These are phyloP conservation scores for Striga asiatica DNA, from an alignment of 257 asterid genomes.

Conservation along the genomic window DNA sequence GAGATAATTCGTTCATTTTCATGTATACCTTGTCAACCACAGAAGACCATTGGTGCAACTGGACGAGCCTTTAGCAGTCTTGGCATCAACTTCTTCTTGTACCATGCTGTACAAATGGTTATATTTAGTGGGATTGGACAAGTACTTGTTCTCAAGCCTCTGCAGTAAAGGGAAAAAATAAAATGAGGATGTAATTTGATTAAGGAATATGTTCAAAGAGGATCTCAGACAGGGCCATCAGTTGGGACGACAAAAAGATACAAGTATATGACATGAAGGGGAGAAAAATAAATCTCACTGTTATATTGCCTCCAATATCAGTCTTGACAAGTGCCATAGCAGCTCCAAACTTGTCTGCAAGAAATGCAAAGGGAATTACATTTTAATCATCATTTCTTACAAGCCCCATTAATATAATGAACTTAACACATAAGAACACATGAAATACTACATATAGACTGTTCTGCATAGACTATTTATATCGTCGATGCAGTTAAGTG, in stretches of 20 bases:
- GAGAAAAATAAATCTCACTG: slow-evolving; percentile 32
- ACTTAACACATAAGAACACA: neutral
- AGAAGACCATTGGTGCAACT: slow-evolving; percentile 97
- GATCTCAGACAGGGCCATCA: neutral
- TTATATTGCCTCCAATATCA: slow-evolving; percentile 86
- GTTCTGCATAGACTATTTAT: neutral
- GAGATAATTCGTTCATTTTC: neutral
- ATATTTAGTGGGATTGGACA: slow-evolving; percentile 58
- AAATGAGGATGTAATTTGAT: slow-evolving; percentile 6
- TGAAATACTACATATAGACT: neutral
- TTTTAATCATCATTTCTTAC: slow-evolving; percentile 4
- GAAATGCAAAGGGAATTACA: neutral
- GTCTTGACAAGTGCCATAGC: slow-evolving; percentile 90
- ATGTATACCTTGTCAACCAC: slow-evolving; percentile 86
- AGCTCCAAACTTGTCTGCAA: slow-evolving; percentile 87
- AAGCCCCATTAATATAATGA: neutral
- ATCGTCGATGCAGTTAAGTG: too few species aligned
- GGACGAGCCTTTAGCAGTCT: slow-evolving; percentile 86
- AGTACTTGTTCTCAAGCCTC: slow-evolving; percentile 89
- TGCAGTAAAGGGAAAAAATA: slow-evolving; percentile 16
- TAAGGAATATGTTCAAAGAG: slow-evolving; percentile 1
- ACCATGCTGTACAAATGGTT: slow-evolving; percentile 70
- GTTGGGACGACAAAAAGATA: slow-evolving; percentile 1
- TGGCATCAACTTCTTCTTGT: slow-evolving; percentile 79
- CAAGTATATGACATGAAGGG: slow-evolving; percentile 10